These are phyloP conservation scores for Kwoniella heveanensis DNA, from an alignment of 768 basidiomycete genomes.

Conservation along the genomic window DNA sequence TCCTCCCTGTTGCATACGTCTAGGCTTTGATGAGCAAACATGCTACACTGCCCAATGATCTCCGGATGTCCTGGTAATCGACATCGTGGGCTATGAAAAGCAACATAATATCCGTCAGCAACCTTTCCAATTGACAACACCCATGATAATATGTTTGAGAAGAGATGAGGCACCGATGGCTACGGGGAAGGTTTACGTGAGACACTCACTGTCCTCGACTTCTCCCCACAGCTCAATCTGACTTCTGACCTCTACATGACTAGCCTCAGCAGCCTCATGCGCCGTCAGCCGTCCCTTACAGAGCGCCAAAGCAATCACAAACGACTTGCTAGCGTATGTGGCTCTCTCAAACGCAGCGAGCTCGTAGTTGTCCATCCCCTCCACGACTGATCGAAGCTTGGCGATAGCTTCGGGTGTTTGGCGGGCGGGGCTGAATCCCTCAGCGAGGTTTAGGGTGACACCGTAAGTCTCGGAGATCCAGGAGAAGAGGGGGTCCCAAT, in stretches of 20 bases:
- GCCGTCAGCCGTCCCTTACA: slow-evolving; percentile 73
- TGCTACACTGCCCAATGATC: slow-evolving; percentile 78
- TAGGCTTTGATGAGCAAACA: slow-evolving; percentile 61
- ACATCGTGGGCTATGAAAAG: slow-evolving; percentile 83
- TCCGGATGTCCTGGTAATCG: slow-evolving; percentile 88
- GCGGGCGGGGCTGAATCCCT: slow-evolving; percentile 69
- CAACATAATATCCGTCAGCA: neutral
- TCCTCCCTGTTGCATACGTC: no score
- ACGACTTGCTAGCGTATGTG: slow-evolving; percentile 85
- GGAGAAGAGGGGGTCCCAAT: slow-evolving; percentile 85
- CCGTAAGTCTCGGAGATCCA: slow-evolving; percentile 73
- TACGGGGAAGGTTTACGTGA: no score
- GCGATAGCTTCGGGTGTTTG: slow-evolving; percentile 72
- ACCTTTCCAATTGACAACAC: no score
- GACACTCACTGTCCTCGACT: slow-evolving; percentile 96
- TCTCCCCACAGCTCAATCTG: slow-evolving; percentile 99
- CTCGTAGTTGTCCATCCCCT: slow-evolving; percentile 75
- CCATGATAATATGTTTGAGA: no score
- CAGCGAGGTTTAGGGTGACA: slow-evolving; percentile 69
- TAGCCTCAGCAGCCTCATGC: slow-evolving; percentile 79
- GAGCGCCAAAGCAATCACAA: slow-evolving; percentile 82
- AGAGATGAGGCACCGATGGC: no score
- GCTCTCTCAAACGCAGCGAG: slow-evolving; percentile 92
- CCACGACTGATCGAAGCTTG: slow-evolving; percentile 65
- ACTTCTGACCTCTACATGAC: slow-evolving; percentile 89